These are phyloP conservation scores for Aegilops bicornis DNA, from an alignment of 176 grass and related monocot species.

Conservation along the genomic window DNA sequence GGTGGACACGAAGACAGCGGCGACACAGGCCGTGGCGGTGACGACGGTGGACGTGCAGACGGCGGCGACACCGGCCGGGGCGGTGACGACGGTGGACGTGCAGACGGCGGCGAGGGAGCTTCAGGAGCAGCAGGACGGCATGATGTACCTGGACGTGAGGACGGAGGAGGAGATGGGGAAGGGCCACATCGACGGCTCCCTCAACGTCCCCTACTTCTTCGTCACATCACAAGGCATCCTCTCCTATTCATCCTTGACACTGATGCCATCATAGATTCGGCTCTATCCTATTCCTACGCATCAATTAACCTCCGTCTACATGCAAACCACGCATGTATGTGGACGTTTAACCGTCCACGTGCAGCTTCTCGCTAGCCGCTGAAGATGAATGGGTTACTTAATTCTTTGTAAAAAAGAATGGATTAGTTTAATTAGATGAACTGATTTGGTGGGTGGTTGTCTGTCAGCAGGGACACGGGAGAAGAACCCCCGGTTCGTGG, in stretches of 20 bases:
- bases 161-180: slow-evolving; percentile 67
- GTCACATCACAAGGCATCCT: slow-evolving; percentile 55
- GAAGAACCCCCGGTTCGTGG: slow-evolving; percentile 61
- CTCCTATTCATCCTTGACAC: background rate
- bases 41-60: background rate
- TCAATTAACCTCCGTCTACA: background rate
- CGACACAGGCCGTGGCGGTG: too few relatives aligned
- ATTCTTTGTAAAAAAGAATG: background rate
- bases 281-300: background rate
- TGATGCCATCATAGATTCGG: background rate
- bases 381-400: too few relatives aligned
- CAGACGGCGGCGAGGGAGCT: slow-evolving; percentile 30
- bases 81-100: too few relatives aligned
- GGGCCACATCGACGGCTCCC: slow-evolving; percentile 46
- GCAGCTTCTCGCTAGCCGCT: background rate
- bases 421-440: background rate
- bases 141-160: slow-evolving; percentile 18
- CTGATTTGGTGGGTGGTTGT: background rate
- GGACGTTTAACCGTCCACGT: background rate
- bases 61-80: slow-evolving; percentile 2
- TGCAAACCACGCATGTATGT: background rate
- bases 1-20: too few relatives aligned
- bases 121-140: background rate
- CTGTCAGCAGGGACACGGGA: slow-evolving; percentile 43
- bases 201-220: slow-evolving; percentile 73